Percentiles rank a stretch among this genome's conserved stretches.
phyloP scores from a whole-genome alignment of 139 green algal genomes.

The Spirogloea muscicola region DNA sequence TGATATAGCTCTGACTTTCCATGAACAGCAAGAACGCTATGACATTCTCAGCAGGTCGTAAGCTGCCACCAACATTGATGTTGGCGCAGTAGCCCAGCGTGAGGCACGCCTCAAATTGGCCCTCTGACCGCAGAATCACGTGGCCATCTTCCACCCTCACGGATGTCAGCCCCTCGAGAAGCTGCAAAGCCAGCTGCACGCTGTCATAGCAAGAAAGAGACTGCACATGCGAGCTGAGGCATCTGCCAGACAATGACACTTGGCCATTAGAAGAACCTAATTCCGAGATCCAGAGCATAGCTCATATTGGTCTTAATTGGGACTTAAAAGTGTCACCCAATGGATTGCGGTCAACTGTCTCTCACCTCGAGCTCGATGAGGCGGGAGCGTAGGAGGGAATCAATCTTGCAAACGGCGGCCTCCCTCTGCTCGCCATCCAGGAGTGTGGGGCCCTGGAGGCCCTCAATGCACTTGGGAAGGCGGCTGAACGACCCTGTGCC shows the following conservation, averaged over 20 bases:
- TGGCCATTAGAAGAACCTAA: no score
- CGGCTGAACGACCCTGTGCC: conserved; percentile 34
- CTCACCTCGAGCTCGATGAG: conserved; percentile 10
- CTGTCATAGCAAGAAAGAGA: no score
- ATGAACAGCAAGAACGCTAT: no score
- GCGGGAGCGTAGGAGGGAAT: conserved; percentile 3
- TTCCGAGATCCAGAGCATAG: no score
- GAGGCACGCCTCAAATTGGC: conserved; percentile 21
- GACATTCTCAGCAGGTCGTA: no score
- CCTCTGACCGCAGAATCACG: background rate
- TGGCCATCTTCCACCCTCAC: conserved; percentile 1
- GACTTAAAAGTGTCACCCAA: no score
- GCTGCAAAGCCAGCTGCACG: conserved; percentile 10
- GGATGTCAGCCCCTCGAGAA: background rate
- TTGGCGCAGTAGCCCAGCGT: conserved; percentile 6
- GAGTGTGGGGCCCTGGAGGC: background rate
- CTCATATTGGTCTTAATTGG: no score
- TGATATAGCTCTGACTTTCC: no score
- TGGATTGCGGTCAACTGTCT: no score
- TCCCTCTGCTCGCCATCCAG: conserved; percentile 5
- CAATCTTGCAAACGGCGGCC: conserved; percentile 17
- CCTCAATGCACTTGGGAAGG: conserved; percentile 24
- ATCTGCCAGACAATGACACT: no score
- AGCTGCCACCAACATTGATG: no score
- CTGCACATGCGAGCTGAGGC: no score